Percentiles rank a stretch among this genome's conserved stretches.
phyloP scores from a whole-genome alignment of 108 stramenopile species.

The Cyclotella kingstonii region DNA sequence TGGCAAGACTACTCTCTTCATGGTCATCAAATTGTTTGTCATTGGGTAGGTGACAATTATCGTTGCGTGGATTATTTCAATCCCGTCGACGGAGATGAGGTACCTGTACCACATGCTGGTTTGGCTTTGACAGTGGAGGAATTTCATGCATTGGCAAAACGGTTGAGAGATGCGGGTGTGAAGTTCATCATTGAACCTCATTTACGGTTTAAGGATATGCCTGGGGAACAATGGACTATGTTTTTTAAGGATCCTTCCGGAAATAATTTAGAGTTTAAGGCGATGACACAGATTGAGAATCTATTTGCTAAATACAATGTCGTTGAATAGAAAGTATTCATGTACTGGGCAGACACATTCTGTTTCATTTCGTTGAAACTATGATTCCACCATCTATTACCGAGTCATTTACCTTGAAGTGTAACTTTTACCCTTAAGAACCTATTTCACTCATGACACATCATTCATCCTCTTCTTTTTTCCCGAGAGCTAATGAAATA shows the following conservation, averaged over 20 bases:
- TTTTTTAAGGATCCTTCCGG: slow-evolving; percentile 93
- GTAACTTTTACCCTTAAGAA: not conserved
- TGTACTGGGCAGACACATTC: not conserved
- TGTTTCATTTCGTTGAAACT: not conserved
- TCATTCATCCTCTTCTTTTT: slow-evolving; percentile 32
- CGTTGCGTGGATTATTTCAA: slow-evolving; percentile 94
- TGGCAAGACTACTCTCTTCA: slow-evolving; percentile 96
- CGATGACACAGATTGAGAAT: slow-evolving; percentile 93
- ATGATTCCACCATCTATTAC: not conserved
- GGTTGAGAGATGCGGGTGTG: slow-evolving; percentile 64
- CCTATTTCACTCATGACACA: not conserved
- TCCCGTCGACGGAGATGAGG: slow-evolving; percentile 98
- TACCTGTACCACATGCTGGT: slow-evolving; percentile 97
- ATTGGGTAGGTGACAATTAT: slow-evolving; percentile 92
- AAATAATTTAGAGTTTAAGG: slow-evolving; percentile 98
- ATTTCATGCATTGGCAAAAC: slow-evolving; percentile 84
- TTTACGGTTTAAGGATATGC: slow-evolving; percentile 87
- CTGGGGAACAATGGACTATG: slow-evolving; percentile 98
- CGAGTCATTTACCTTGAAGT: not conserved
- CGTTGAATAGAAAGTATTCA: slow-evolving; percentile 27
- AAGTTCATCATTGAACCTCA: slow-evolving; percentile 95
- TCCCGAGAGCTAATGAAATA: slow-evolving; percentile 17
- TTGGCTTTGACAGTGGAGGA: slow-evolving; percentile 86
- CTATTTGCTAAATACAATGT: slow-evolving; percentile 96
- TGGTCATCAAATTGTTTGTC: slow-evolving; percentile 96